These are phyloP conservation scores for Smallanthus sonchifolius DNA, from an alignment of 129 eudicot genomes.

Conservation along the genomic window DNA sequence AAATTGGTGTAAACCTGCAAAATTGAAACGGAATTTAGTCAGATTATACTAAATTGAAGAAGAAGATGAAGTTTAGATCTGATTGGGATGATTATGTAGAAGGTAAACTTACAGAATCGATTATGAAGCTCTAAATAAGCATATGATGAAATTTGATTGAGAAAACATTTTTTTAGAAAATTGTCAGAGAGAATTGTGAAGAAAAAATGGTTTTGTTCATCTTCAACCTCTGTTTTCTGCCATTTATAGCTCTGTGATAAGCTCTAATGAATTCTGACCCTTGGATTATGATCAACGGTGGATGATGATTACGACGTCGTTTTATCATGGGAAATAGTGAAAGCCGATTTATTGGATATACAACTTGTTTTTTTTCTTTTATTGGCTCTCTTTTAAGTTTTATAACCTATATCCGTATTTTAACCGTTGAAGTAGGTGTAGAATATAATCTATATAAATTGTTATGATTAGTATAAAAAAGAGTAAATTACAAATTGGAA, in stretches of 20 bases:
- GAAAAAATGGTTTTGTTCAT: constrained; percentile 21
- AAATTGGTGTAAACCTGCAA: constrained; percentile 23
- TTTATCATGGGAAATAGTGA: neutral
- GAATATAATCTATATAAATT: no score
- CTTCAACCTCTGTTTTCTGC: constrained; percentile 22
- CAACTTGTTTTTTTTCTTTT: neutral
- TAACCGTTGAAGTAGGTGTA: no score
- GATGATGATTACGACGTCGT: neutral
- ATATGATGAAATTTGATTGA: constrained; percentile 7
- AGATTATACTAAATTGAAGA: neutral
- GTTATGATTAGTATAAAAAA: no score
- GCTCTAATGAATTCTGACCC: constrained; percentile 10
- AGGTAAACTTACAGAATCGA: constrained; percentile 16
- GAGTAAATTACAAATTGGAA: no score
- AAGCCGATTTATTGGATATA: constrained; percentile 1
- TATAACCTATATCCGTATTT: no score
- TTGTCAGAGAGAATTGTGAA: neutral
- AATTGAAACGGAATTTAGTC: neutral
- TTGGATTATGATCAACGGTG: constrained; percentile 24
- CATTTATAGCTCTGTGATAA: constrained; percentile 29
- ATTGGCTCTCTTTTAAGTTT: neutral
- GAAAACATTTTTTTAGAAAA: neutral
- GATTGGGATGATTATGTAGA: neutral
- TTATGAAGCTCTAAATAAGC: neutral
- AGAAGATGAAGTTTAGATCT: constrained; percentile 18